Evolutionary conservation across 2,329 filamentous ascomycete species (phyloP), one percentile per base, ranked within the genome.

Genomic region (Laburnicola sp.): DNA sequence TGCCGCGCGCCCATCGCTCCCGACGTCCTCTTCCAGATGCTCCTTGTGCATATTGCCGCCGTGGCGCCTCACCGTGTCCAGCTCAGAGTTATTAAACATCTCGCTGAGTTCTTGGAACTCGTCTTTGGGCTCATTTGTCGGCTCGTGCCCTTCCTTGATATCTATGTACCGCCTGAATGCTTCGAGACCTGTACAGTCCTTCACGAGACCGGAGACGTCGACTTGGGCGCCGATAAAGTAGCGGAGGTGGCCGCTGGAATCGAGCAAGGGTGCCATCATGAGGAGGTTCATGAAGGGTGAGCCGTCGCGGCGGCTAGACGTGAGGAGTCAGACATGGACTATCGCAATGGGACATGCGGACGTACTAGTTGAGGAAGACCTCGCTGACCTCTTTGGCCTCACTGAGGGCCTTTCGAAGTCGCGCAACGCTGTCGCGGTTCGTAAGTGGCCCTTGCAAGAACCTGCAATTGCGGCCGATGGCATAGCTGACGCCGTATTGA

Each of bases 371-470:
- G 32, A 92, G 73, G 48, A 92, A 84, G 0, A 89, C 83, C 62
- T 92, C 89, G 47, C 81, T 87, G 57, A 86, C 83, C 61, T 91
- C 88, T 58, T 82, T 80, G n/a, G 86, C 86, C 1, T 78, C 80
- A 6, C 77, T 69, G 8, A 87, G 73, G 26, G 84, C 84, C 35
- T 86, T 81, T 28, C 81, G 77, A 8, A 92, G 75, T 46, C 89
- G 78, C 47, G 77, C 73, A 0, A 88, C 77, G 44, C 84, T 87
- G 54, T 81, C 79, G 0, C 76, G 77, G 57, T 86, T 87, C 4
- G 88, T 91, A 60, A 82, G 82, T 0, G 87, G 87, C 0, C 89
- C 88, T 68, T 91, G 88, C 1, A 92, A 79, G 62, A 92, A 91
- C 6, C 88, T 83, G 61, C 88, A 91, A 57, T 92, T 92, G 28